Evolutionary conservation across 2,329 filamentous ascomycete genomes (phyloP).

Genomic region (Lasiodiplodia gonubiensis): DNA sequence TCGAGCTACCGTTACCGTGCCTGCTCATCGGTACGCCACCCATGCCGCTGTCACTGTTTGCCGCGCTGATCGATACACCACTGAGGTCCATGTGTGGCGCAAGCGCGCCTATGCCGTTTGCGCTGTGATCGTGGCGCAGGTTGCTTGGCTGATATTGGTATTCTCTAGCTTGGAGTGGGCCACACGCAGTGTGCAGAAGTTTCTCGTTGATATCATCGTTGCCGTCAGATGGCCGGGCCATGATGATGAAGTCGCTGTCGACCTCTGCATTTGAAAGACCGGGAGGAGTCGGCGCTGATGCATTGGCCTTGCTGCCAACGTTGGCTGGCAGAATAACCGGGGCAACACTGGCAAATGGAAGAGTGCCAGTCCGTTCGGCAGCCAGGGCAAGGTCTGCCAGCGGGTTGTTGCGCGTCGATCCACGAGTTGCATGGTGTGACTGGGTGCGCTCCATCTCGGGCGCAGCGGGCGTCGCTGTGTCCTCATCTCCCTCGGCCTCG

Average conservation of each 20-base stretch:
- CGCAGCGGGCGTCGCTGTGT: conserved; percentile 49
- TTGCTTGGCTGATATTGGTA: conserved; percentile 37
- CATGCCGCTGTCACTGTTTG: conserved; percentile 25
- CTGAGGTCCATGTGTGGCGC: conserved; percentile 24
- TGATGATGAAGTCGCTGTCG: conserved; percentile 57
- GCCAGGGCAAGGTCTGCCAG: conserved; percentile 61
- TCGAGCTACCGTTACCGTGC: conserved; percentile 39
- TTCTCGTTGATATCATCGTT: conserved; percentile 48
- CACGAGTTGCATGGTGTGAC: conserved; percentile 59
- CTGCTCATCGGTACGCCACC: conserved; percentile 45
- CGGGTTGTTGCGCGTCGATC: conserved; percentile 57
- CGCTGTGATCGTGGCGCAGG: conserved; percentile 2
- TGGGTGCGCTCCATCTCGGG: conserved; percentile 67
- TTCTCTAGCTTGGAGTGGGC: conserved; percentile 41
- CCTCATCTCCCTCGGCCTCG: conserved; percentile 45
- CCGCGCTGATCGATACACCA: conserved; percentile 15
- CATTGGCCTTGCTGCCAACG: conserved; percentile 54
- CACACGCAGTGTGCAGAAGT: conserved; percentile 44
- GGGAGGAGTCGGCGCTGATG: conserved; percentile 54
- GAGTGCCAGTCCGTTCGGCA: conserved; percentile 42
- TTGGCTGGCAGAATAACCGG: conserved; percentile 54
- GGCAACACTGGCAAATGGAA: conserved; percentile 49
- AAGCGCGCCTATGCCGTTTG: conserved; percentile 7
- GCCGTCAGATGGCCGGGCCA: conserved; percentile 47
- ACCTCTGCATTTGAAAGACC: conserved; percentile 51